Percentiles rank a stretch among this genome's conserved stretches.
Conservation (phyloP, 495 filamentous ascomycete genomes). For the Penicillium fimorum region DNA sequence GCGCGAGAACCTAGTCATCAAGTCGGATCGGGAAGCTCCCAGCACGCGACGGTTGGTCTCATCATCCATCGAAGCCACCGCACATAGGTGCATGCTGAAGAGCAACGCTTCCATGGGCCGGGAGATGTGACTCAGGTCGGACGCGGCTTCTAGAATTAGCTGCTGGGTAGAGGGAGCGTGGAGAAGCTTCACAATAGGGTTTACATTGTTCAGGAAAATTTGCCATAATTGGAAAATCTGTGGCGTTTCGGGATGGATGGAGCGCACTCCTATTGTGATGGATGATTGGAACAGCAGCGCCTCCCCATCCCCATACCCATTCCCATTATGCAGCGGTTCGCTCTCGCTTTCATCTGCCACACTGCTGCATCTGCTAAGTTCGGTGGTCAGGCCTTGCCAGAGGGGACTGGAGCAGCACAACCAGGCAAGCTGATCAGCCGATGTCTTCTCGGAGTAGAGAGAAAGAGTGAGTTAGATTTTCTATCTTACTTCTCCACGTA, state of each 20-base stretch:
- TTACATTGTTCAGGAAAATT: slow-evolving; percentile 50
- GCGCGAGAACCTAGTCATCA: not conserved
- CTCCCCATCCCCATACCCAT: too few relatives aligned
- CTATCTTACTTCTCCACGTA: slow-evolving; percentile 4
- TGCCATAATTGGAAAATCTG: slow-evolving; percentile 50
- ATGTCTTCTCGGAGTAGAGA: too few relatives aligned
- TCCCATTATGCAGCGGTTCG: slow-evolving; percentile 20
- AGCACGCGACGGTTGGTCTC: not conserved
- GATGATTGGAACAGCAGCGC: slow-evolving; percentile 19
- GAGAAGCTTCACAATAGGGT: slow-evolving; percentile 54
- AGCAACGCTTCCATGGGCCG: slow-evolving; percentile 42
- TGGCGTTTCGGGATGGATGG: slow-evolving; percentile 45
- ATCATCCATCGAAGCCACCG: not conserved
- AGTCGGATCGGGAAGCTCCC: not conserved
- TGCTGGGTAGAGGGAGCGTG: slow-evolving; percentile 51
- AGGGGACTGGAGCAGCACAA: not conserved
- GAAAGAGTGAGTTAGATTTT: too few relatives aligned
- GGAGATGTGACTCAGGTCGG: slow-evolving; percentile 19
- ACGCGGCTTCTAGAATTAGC: slow-evolving; percentile 40
- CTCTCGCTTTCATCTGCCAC: slow-evolving; percentile 1
- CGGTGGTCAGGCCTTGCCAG: slow-evolving; percentile 1
- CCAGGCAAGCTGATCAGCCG: too few relatives aligned
- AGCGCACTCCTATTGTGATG: not conserved
- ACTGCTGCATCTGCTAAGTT: not conserved
- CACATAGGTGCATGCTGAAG: slow-evolving; percentile 45